These are phyloP conservation scores for Penicillium canescens DNA, from an alignment of 495 filamentous ascomycete species.

Conservation along the genomic window DNA sequence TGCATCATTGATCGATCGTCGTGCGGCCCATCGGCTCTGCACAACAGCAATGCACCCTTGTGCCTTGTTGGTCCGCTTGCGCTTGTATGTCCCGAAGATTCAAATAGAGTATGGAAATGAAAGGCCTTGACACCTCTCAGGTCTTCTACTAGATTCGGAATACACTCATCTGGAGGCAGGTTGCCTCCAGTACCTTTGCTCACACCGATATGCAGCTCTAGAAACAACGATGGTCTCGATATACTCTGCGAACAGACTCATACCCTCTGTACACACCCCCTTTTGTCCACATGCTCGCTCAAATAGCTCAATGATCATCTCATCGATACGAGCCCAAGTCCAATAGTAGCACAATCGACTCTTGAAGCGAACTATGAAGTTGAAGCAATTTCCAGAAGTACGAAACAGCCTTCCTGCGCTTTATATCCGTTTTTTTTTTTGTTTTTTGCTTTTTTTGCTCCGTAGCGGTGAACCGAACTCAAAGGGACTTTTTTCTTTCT, in stretches of 20 bases:
- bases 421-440: background rate
- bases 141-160: background rate
- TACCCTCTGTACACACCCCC: background rate
- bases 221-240: background rate
- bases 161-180: background rate
- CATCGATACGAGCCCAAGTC: background rate
- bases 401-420: background rate
- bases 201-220: background rate
- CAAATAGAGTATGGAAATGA: slow-evolving; percentile 24
- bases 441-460: background rate
- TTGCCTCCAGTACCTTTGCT: slow-evolving; percentile 9
- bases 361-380: background rate
- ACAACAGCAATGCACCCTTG: slow-evolving; percentile 9
- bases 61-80: slow-evolving; percentile 2
- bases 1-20: slow-evolving; percentile 26
- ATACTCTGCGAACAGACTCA: slow-evolving; percentile 9
- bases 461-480: slow-evolving; percentile 6
- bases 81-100: slow-evolving; percentile 21
- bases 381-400: slow-evolving; percentile 1
- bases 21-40: slow-evolving; percentile 4
- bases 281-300: background rate
- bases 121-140: slow-evolving; percentile 9
- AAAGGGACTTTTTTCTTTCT: background rate
- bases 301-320: background rate
- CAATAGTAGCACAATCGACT: background rate